Percentiles rank a stretch among this genome's conserved stretches.
Evolutionary conservation across 2,329 filamentous ascomycete genomes (phyloP).

Genomic region (Xylariaceae sp.): DNA sequence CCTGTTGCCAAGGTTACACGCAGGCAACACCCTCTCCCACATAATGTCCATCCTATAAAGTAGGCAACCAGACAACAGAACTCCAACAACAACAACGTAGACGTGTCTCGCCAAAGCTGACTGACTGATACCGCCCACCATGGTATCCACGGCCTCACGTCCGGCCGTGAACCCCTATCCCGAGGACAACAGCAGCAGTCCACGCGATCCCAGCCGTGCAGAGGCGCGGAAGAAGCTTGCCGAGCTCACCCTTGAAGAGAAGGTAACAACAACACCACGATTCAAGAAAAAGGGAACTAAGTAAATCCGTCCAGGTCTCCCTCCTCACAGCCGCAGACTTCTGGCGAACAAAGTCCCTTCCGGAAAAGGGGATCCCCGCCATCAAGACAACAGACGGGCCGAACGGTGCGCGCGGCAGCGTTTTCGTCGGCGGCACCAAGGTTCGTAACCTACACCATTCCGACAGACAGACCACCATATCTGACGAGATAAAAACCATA

Average conservation of each 20-base stretch:
- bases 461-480: not conserved
- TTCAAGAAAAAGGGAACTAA: not conserved
- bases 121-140: slow-evolving; percentile 18
- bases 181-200: too few species aligned
- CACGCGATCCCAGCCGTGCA: slow-evolving; percentile 33
- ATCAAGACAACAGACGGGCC: slow-evolving; percentile 65
- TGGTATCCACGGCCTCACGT: slow-evolving; percentile 33
- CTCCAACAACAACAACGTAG: too few species aligned
- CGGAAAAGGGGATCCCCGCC: slow-evolving; percentile 57
- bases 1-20: too few species aligned
- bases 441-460: slow-evolving; percentile 31
- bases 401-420: slow-evolving; percentile 63
- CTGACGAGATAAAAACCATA: slow-evolving; percentile 1
- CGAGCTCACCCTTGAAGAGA: slow-evolving; percentile 52
- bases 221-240: slow-evolving; percentile 46
- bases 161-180: slow-evolving; percentile 18
- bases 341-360: slow-evolving; percentile 63
- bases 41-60: too few species aligned
- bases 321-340: slow-evolving; percentile 60
- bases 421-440: slow-evolving; percentile 63
- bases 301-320: slow-evolving; percentile 42
- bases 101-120: not conserved
- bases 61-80: too few species aligned
- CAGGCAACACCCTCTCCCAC: too few species aligned
- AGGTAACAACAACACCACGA: slow-evolving; percentile 32